These are phyloP conservation scores for Fusarium sp. DNA, from an alignment of 2,329 filamentous ascomycete species.

Conservation along the genomic window DNA sequence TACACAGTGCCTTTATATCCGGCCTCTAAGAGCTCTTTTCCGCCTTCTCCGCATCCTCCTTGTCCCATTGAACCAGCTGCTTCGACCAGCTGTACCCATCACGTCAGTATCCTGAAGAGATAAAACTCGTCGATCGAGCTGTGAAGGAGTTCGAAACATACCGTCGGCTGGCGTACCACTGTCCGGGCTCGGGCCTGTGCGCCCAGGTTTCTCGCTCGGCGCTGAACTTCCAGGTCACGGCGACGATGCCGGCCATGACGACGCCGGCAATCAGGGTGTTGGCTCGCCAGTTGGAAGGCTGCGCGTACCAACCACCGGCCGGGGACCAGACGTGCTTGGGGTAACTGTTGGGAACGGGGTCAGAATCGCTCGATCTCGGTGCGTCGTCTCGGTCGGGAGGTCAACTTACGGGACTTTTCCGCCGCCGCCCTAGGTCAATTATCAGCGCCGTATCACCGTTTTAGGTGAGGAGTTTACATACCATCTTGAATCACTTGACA, in stretches of 20 bases:
- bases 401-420: constrained; percentile 68
- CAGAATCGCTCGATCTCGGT: constrained; percentile 31
- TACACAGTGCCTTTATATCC: constrained; percentile 37
- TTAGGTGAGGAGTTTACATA: constrained; percentile 47
- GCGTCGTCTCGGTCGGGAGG: constrained; percentile 32
- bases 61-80: constrained; percentile 59
- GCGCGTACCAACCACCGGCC: constrained; percentile 95
- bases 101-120: constrained; percentile 32
- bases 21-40: constrained; percentile 43
- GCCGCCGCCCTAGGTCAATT: constrained; percentile 75
- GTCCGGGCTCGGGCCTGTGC: constrained; percentile 79
- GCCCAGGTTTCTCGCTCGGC: constrained; percentile 79
- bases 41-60: constrained; percentile 53
- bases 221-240: constrained; percentile 77
- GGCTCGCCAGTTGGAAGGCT: constrained; percentile 92
- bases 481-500: constrained; percentile 65
- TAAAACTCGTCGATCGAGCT: background rate
- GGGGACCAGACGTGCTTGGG: constrained; percentile 99
- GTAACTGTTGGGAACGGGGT: constrained; percentile 69
- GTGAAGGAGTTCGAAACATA: constrained; percentile 61
- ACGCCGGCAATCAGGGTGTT: constrained; percentile 85
- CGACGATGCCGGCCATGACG: constrained; percentile 76
- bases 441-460: constrained; percentile 53
- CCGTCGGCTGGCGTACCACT: constrained; percentile 89
- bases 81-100: constrained; percentile 56